Conservation (phyloP, 768 basidiomycete species). For the Rhizopogon roseolus region DNA sequence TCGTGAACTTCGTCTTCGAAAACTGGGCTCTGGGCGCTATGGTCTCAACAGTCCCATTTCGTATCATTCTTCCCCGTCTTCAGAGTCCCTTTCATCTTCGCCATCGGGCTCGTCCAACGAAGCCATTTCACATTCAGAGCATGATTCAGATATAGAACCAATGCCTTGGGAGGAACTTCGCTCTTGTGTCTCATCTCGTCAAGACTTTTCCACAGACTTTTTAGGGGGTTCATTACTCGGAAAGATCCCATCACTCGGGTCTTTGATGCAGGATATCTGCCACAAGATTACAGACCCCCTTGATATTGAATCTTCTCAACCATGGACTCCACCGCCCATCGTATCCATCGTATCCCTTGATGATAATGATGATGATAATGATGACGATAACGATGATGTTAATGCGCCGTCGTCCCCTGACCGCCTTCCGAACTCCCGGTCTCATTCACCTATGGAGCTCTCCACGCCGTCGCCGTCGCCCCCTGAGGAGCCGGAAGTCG, state of each 20-base stretch:
- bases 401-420: conserved; percentile 5
- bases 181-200: conserved; percentile 11
- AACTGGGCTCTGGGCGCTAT: conserved; percentile 53
- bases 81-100: conserved; percentile 40
- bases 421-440: conserved; percentile 23
- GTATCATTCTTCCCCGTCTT: conserved; percentile 21
- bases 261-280: conserved; percentile 24
- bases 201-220: conserved; percentile 10
- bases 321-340: conserved; percentile 11
- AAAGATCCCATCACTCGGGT: conserved; percentile 28
- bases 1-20: conserved; percentile 24
- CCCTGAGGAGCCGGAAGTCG: conserved; percentile 28
- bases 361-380: too few relatives aligned
- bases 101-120: conserved; percentile 34
- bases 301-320: conserved; percentile 6
- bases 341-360: neutral
- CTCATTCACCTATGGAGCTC: conserved; percentile 46
- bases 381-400: neutral
- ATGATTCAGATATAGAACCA: conserved; percentile 56
- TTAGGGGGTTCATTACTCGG: conserved; percentile 6
- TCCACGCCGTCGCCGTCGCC: conserved; percentile 33
- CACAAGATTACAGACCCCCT: conserved; percentile 13
- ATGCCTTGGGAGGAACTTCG: conserved; percentile 16
- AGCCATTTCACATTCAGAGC: conserved; percentile 26
- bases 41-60: conserved; percentile 42